These are phyloP conservation scores for Ascomycota sp. DNA, from an alignment of 2,329 filamentous ascomycete genomes.

Conservation along the genomic window DNA sequence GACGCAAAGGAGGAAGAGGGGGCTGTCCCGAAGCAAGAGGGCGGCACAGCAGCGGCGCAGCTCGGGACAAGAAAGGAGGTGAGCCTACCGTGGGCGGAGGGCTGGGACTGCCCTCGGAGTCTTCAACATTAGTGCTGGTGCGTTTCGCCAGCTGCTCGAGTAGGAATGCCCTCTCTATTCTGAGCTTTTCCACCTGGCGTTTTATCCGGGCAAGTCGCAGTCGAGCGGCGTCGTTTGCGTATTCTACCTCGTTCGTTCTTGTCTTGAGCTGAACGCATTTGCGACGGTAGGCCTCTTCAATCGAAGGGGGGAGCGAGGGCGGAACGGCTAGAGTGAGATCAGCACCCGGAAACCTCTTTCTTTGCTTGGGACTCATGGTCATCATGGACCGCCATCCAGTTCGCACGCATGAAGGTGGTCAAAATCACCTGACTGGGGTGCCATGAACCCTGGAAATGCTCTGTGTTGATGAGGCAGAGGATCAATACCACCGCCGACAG, in stretches of 20 bases:
- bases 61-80: conserved; percentile 1
- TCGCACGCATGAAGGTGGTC: conserved; percentile 3
- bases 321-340: conserved; percentile 24
- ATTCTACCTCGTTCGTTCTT: conserved; percentile 75
- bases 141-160: conserved; percentile 51
- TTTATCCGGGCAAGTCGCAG: conserved; percentile 58
- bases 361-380: conserved; percentile 15
- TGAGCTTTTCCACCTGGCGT: conserved; percentile 75
- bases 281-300: conserved; percentile 84
- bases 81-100: conserved; percentile 50
- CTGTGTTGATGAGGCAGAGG: not conserved
- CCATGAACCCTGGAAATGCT: conserved; percentile 4
- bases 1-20: conserved; percentile 4
- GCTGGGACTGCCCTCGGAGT: conserved; percentile 58
- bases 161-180: conserved; percentile 59
- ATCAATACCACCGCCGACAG: not conserved
- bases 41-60: conserved; percentile 4
- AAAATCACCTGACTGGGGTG: conserved; percentile 10
- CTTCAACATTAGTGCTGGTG: conserved; percentile 51
- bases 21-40: too few relatives aligned
- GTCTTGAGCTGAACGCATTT: conserved; percentile 93
- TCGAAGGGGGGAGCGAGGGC: conserved; percentile 55
- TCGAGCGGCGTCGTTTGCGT: conserved; percentile 67
- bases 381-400: not conserved
- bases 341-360: conserved; percentile 11